phyloP scores from a whole-genome alignment of 2,329 filamentous ascomycete species.

The Penicillium palitans region DNA sequence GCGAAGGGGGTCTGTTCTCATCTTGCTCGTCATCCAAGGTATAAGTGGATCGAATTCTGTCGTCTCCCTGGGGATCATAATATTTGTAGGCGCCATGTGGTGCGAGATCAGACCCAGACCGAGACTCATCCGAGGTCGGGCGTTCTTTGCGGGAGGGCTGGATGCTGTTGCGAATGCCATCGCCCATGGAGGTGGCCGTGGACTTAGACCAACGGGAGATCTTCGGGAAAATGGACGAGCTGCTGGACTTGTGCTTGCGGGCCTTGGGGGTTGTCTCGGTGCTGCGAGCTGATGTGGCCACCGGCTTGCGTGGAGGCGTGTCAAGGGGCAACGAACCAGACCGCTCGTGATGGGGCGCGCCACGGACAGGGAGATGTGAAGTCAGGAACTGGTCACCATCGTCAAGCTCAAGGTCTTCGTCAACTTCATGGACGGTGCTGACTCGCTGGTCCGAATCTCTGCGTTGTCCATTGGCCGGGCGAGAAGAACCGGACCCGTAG shows the following conservation, averaged over 20 bases:
- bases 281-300: conserved; percentile 56
- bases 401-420: conserved; percentile 64
- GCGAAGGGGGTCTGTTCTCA: conserved; percentile 57
- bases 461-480: conserved; percentile 46
- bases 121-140: conserved; percentile 65
- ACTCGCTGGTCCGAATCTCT: conserved; percentile 73
- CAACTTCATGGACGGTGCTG: conserved; percentile 82
- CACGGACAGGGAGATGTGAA: conserved; percentile 60
- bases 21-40: conserved; percentile 44
- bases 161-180: conserved; percentile 68
- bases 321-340: conserved; percentile 46
- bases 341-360: conserved; percentile 45
- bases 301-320: conserved; percentile 47
- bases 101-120: conserved; percentile 75
- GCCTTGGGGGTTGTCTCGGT: conserved; percentile 76
- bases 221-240: conserved; percentile 82
- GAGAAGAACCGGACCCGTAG: conserved; percentile 63
- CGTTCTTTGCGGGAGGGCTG: conserved; percentile 58
- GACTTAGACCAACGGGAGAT: conserved; percentile 98
- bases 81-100: conserved; percentile 57
- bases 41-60: conserved; percentile 46
- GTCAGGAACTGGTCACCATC: conserved; percentile 52
- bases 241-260: conserved; percentile 85
- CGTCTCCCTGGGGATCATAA: conserved; percentile 49
- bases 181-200: conserved; percentile 81